phyloP scores from a whole-genome alignment of 176 grass and related monocot genomes.

The Pontederia crassipes region DNA sequence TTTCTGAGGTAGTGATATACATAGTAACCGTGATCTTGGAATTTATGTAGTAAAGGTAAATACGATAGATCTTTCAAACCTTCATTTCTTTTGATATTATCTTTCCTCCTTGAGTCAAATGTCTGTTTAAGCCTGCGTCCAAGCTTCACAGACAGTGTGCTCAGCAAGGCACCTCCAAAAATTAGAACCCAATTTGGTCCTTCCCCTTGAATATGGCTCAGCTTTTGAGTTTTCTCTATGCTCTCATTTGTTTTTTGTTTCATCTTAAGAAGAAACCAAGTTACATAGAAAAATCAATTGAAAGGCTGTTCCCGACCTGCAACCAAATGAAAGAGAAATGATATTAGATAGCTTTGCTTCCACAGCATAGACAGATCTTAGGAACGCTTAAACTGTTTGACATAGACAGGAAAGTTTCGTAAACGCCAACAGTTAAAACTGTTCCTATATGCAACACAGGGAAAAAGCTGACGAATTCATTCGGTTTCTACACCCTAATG shows the following conservation, averaged over 20 bases:
- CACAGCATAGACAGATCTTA: too few relatives aligned
- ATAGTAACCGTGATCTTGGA: not conserved
- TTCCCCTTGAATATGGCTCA: slow-evolving; percentile 13
- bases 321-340: not conserved
- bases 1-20: slow-evolving; percentile 13
- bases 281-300: not conserved
- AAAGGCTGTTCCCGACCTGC: not conserved
- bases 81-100: slow-evolving; percentile 4
- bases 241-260: slow-evolving; percentile 25
- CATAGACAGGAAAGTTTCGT: too few relatives aligned
- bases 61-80: not conserved
- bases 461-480: too few relatives aligned
- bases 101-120: slow-evolving; percentile 11
- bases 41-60: not conserved
- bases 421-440: too few relatives aligned
- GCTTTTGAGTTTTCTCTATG: slow-evolving; percentile 3
- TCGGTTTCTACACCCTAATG: too few relatives aligned
- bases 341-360: not conserved
- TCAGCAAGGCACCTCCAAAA: slow-evolving; percentile 22
- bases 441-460: too few relatives aligned
- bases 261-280: slow-evolving; percentile 7
- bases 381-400: too few relatives aligned
- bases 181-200: slow-evolving; percentile 30
- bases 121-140: slow-evolving; percentile 23
- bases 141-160: slow-evolving; percentile 21